Evolutionary conservation across 2,329 filamentous ascomycete species (phyloP).

Genomic region (Claviceps paspali): DNA sequence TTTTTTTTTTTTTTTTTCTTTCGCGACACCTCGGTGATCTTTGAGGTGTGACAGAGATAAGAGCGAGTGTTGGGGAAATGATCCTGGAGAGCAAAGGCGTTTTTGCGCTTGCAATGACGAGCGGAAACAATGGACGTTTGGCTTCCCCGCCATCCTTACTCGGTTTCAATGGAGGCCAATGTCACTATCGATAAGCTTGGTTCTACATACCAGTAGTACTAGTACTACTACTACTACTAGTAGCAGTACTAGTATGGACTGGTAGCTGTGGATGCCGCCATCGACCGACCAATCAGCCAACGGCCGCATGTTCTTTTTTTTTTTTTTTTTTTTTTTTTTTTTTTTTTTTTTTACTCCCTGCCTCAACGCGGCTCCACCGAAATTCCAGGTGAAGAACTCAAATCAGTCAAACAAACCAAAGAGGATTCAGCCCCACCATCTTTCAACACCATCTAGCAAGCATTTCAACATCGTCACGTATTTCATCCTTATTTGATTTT

Average conservation of each 20-base stretch:
- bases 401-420: too few relatives aligned
- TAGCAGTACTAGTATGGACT: too few relatives aligned
- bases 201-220: too few relatives aligned
- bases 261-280: too few relatives aligned
- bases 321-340: slow-evolving; percentile 3
- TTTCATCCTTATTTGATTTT: neutral
- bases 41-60: too few relatives aligned
- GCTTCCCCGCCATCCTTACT: neutral
- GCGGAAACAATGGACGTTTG: slow-evolving; percentile 28
- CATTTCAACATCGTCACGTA: neutral
- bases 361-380: slow-evolving; percentile 4
- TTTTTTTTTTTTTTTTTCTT: too few relatives aligned
- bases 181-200: slow-evolving; percentile 1
- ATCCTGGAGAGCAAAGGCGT: too few relatives aligned
- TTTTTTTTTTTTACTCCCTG: slow-evolving; percentile 4
- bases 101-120: too few relatives aligned
- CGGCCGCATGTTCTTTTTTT: neutral
- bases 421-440: slow-evolving; percentile 1
- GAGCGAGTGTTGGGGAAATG: too few relatives aligned
- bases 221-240: too few relatives aligned
- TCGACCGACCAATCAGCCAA: neutral
- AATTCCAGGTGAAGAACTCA: neutral
- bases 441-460: neutral
- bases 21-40: slow-evolving; percentile 6
- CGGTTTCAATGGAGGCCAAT: neutral